phyloP scores from a whole-genome alignment of 345 rosid genomes.

The Toxicodendron radicans region DNA sequence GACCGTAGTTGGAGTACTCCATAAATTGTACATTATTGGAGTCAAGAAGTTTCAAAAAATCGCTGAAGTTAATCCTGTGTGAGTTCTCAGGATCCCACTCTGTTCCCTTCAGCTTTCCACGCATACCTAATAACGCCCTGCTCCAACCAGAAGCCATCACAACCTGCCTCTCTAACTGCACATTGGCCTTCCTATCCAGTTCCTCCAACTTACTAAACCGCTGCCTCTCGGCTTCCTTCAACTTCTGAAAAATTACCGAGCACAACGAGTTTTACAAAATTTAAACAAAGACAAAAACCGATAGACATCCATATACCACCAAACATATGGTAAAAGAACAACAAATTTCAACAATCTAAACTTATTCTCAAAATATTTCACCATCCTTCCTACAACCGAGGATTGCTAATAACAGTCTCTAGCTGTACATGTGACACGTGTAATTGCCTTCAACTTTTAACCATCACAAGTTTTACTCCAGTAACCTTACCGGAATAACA shows the following conservation, averaged over 20 bases:
- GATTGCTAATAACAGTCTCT: neutral
- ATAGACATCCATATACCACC: neutral
- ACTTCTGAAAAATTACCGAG: conserved; percentile 40
- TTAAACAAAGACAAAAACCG: neutral
- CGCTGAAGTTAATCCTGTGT: conserved; percentile 75
- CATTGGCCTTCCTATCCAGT: conserved; percentile 66
- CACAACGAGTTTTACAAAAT: neutral
- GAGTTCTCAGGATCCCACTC: conserved; percentile 91
- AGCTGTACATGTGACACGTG: neutral
- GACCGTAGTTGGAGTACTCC: conserved; percentile 89
- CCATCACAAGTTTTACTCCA: no score
- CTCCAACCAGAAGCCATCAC: conserved; percentile 93
- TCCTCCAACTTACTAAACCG: conserved; percentile 71
- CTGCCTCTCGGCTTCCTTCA: conserved; percentile 65
- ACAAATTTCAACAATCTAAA: no score
- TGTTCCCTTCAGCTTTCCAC: conserved; percentile 81
- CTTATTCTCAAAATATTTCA: no score
- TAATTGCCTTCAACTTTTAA: no score
- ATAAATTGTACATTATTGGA: conserved; percentile 82
- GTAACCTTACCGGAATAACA: no score
- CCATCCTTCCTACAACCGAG: neutral
- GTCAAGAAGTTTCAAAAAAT: conserved; percentile 69
- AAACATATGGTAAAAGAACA: neutral
- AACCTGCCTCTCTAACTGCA: conserved; percentile 90
- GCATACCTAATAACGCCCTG: conserved; percentile 62